Conservation (phyloP, 768 basidiomycete genomes). For the Tephrocybe sp. region DNA sequence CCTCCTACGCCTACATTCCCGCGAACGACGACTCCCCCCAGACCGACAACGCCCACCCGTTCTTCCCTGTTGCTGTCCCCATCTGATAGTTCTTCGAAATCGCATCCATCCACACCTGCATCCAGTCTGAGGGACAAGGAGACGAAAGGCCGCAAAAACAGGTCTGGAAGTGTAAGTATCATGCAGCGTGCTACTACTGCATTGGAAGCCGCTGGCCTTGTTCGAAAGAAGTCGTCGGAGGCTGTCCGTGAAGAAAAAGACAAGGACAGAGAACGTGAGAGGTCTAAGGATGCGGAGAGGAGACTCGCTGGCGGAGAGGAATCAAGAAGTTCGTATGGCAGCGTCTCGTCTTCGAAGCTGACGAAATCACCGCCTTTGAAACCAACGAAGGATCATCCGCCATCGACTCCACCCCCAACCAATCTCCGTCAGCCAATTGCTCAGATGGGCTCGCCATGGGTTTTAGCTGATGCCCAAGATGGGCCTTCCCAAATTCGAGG, state of each 20-base stretch:
- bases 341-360: conserved; percentile 54
- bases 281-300: conserved; percentile 40
- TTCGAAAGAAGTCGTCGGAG: conserved; percentile 80
- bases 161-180: conserved; percentile 91
- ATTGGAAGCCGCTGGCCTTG: conserved; percentile 79
- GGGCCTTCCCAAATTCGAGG: conserved; percentile 27
- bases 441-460: conserved; percentile 70
- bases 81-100: conserved; percentile 53
- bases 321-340: conserved; percentile 62
- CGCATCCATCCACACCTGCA: conserved; percentile 69
- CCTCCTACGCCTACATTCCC: conserved; percentile 72
- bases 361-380: conserved; percentile 69
- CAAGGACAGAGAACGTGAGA: conserved; percentile 42
- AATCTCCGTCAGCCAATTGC: conserved; percentile 36
- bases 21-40: conserved; percentile 53
- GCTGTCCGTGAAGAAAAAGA: conserved; percentile 65
- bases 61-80: conserved; percentile 62
- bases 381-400: conserved; percentile 42
- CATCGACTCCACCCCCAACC: conserved; percentile 50
- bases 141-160: conserved; percentile 60
- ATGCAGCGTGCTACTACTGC: conserved; percentile 95
- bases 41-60: conserved; percentile 38
- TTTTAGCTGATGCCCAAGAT: conserved; percentile 48
- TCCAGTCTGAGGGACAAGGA: conserved; percentile 59
- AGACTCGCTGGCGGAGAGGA: conserved; percentile 47